Percentiles rank a stretch among this genome's conserved stretches.
Evolutionary conservation across 106 monocot genomes (phyloP).

Genomic region (Platanthera guangdongensis): DNA sequence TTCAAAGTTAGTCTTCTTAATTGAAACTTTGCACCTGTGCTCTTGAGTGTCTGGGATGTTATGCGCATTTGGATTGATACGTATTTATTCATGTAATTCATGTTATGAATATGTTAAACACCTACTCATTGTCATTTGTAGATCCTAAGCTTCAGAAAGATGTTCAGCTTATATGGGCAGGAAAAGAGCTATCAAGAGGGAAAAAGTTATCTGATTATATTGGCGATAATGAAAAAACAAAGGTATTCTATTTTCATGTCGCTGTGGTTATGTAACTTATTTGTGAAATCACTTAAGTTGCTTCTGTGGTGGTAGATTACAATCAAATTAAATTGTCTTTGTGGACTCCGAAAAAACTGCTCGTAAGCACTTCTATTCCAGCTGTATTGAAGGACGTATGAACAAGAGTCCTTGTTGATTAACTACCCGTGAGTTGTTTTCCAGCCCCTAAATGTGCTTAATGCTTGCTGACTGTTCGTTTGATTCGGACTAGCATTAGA

Average conservation of each 20-base stretch:
- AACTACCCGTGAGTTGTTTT: not conserved
- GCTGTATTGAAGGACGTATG: not conserved
- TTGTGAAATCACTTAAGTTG: not conserved
- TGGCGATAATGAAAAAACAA: constrained; percentile 51
- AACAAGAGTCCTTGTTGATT: not conserved
- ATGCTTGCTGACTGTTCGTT: not conserved
- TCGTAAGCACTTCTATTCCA: not conserved
- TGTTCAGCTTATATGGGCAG: constrained; percentile 38
- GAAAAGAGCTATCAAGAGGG: constrained; percentile 33
- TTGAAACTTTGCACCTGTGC: too few species aligned
- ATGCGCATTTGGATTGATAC: not conserved
- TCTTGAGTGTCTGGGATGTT: too few species aligned
- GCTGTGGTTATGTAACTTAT: not conserved
- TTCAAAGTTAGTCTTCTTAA: too few species aligned
- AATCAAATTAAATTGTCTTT: constrained; percentile 18
- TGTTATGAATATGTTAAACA: not conserved
- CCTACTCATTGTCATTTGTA: constrained; percentile 5
- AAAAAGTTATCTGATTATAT: constrained; percentile 35
- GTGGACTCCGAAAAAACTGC: not conserved
- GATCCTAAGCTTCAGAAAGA: constrained; percentile 1
- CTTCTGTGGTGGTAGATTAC: constrained; percentile 15
- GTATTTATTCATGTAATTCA: not conserved
- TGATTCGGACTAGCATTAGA: not conserved
- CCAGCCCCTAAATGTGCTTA: not conserved
- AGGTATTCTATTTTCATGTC: constrained; percentile 12